Base-by-base conservation (phyloP, 495 filamentous ascomycete genomes). In the Lophium mytilinum region DNA sequence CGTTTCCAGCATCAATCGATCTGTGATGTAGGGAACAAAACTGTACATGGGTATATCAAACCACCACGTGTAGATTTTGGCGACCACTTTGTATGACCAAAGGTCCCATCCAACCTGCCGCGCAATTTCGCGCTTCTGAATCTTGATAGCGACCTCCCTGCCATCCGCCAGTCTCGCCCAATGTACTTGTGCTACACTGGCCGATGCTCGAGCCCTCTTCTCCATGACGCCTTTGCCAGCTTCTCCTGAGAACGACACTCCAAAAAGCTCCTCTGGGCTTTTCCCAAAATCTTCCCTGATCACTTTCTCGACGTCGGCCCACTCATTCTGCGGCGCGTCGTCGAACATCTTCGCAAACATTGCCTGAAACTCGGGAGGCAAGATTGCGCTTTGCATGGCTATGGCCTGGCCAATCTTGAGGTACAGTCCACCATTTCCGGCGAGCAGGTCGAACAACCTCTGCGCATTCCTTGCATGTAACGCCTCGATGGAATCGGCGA, bases 271-370 rank as follows among this genome's bases (percentile, higher is more conserved):
- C 71, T 95, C 90, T 4, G 83, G 79, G 19, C 81, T 83, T 67
- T 78, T 83, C 0, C 83, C 82, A 30, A 95, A 97, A 62, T 96
- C 93, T 68, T 96, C 87, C 9, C 81, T 72, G 17, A 98, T 85
- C 17, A 95, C 89, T 67, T 76, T 80, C 74, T 95, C 87, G 3
- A 94, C 85, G n/a, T 89, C 86, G 66, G 77, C 77, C 90, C 88
- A 95, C n/a, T 75, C 74, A 67, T 96, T 94, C 78, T 96, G 91
- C 21, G 91, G 90, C 50, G 93, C 94, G 76, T 98, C 93, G 64
- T 96, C 93, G 70, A 98, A 98, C 89, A 98, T 96, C 56, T 84
- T 80, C 37, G 86, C 77, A 66, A 98, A 98, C 89, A 96, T 96
- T 57, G 81, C 80, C 76, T 95, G 90, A 66, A 96, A 96, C 69